A percentile compares a stretch with the other conserved stretches of the same genome.
These are phyloP conservation scores for Hermanozyma aechmeae DNA, from an alignment of 805 yeast genomes.

Conservation along the genomic window DNA sequence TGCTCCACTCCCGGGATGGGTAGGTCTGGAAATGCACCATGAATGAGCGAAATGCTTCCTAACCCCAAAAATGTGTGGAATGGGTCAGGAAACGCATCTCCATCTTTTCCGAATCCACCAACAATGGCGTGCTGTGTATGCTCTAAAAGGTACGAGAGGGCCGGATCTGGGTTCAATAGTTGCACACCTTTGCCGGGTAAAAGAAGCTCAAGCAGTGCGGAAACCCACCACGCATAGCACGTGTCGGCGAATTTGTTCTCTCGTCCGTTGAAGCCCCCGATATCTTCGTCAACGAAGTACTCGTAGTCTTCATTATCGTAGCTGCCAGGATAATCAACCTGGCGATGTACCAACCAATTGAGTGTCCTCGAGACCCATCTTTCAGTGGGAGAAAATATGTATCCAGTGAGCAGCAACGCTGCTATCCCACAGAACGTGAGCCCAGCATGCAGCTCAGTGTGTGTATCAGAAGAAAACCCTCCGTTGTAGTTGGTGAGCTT, in stretches of 20 bases:
- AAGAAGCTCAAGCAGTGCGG: slow-evolving; percentile 47
- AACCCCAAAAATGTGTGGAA: slow-evolving; percentile 57
- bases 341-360: slow-evolving; percentile 59
- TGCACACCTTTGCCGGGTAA: slow-evolving; percentile 8
- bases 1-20: slow-evolving; percentile 2
- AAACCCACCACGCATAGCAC: slow-evolving; percentile 81
- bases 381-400: slow-evolving; percentile 9
- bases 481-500: slow-evolving; percentile 42
- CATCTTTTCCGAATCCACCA: slow-evolving; percentile 77
- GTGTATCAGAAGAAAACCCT: slow-evolving; percentile 50
- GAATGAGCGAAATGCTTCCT: slow-evolving; percentile 37
- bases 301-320: slow-evolving; percentile 23
- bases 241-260: slow-evolving; percentile 80
- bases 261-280: slow-evolving; percentile 82
- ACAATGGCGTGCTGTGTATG: slow-evolving; percentile 50
- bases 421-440: slow-evolving; percentile 78
- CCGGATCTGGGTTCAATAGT: slow-evolving; percentile 26
- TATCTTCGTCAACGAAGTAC: slow-evolving; percentile 37
- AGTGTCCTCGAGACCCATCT: slow-evolving; percentile 25
- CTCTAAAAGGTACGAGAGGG: slow-evolving; percentile 36
- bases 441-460: slow-evolving; percentile 76
- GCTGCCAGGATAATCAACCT: slow-evolving; percentile 31
- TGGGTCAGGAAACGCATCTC: slow-evolving; percentile 59
- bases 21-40: slow-evolving; percentile 1
- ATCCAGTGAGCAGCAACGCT: slow-evolving; percentile 35